Conservation (phyloP, 2,329 filamentous ascomycete species). For the Geoglossum cookeanum region DNA sequence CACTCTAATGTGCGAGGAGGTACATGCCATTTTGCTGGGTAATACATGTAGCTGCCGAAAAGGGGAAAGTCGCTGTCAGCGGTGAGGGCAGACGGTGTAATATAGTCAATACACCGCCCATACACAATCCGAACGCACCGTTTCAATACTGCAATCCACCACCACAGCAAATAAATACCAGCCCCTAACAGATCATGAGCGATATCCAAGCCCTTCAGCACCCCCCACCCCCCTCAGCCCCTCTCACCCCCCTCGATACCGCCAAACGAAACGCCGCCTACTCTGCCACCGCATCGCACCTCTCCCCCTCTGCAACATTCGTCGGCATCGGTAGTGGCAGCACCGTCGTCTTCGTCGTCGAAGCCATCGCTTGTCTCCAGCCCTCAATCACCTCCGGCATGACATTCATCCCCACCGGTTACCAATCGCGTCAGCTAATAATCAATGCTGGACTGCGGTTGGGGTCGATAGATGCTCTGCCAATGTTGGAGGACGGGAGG, state of each 20-base stretch:
- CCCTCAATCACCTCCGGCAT: constrained; percentile 38
- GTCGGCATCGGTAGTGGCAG: constrained; percentile 68
- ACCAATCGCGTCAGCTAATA: constrained; percentile 77
- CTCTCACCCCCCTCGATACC: constrained; percentile 32
- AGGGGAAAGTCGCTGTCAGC: too few relatives aligned
- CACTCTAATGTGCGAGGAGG: too few relatives aligned
- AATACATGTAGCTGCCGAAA: too few relatives aligned
- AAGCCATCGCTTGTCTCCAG: constrained; percentile 51
- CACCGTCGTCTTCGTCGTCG: constrained; percentile 69
- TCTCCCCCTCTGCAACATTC: constrained; percentile 40
- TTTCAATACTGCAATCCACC: too few relatives aligned
- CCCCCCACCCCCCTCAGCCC: neutral
- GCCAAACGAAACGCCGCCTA: constrained; percentile 60
- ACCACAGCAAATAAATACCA: too few relatives aligned
- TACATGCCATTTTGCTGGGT: too few relatives aligned
- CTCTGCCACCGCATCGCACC: constrained; percentile 55
- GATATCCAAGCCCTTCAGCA: neutral
- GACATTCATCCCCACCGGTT: constrained; percentile 81
- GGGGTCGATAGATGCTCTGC: constrained; percentile 55
- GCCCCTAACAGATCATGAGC: neutral
- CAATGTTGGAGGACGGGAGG: constrained; percentile 14
- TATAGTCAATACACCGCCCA: too few relatives aligned
- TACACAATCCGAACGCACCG: too few relatives aligned
- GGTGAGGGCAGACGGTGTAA: too few relatives aligned
- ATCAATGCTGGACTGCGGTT: constrained; percentile 57